Conservation (phyloP, 2,329 filamentous ascomycete genomes). For the Aspergillus tanneri region DNA sequence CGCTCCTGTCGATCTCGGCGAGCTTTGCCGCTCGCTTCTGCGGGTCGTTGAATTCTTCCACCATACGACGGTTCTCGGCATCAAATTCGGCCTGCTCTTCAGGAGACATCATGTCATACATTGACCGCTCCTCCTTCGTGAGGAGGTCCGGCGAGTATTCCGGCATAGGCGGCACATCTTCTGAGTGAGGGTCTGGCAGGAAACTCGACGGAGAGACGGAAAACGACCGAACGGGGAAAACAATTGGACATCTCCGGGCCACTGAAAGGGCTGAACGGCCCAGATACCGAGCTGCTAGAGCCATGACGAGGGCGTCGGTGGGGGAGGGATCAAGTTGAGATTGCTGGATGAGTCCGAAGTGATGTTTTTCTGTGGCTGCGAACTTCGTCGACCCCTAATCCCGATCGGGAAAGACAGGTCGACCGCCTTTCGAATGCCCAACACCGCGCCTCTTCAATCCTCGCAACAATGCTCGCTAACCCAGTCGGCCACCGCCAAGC, state of each 20-base stretch:
- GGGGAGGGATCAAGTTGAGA: slow-evolving; percentile 13
- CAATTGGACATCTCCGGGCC: slow-evolving; percentile 31
- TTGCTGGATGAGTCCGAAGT: slow-evolving; percentile 23
- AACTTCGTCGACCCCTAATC: slow-evolving; percentile 25
- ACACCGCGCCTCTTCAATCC: background rate
- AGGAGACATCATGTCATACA: slow-evolving; percentile 41
- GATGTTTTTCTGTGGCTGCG: slow-evolving; percentile 24
- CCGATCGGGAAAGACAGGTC: slow-evolving; percentile 16
- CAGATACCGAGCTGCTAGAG: slow-evolving; percentile 40
- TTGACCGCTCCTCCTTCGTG: slow-evolving; percentile 34
- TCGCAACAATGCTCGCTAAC: background rate
- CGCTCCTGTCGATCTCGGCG: slow-evolving; percentile 33
- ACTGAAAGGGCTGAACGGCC: slow-evolving; percentile 36
- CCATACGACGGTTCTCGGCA: slow-evolving; percentile 34
- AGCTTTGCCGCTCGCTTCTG: slow-evolving; percentile 28
- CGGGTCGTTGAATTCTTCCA: slow-evolving; percentile 41
- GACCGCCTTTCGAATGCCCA: background rate
- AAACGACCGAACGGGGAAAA: slow-evolving; percentile 31
- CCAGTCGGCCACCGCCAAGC: background rate
- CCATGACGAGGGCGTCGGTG: slow-evolving; percentile 38
- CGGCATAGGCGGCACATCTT: slow-evolving; percentile 25
- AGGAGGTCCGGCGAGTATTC: slow-evolving; percentile 40
- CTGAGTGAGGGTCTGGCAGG: slow-evolving; percentile 15
- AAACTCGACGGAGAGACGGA: slow-evolving; percentile 35
- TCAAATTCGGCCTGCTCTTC: slow-evolving; percentile 40